These are phyloP conservation scores for Hemileccinum impolitum DNA, from an alignment of 768 basidiomycete species.

Conservation along the genomic window DNA sequence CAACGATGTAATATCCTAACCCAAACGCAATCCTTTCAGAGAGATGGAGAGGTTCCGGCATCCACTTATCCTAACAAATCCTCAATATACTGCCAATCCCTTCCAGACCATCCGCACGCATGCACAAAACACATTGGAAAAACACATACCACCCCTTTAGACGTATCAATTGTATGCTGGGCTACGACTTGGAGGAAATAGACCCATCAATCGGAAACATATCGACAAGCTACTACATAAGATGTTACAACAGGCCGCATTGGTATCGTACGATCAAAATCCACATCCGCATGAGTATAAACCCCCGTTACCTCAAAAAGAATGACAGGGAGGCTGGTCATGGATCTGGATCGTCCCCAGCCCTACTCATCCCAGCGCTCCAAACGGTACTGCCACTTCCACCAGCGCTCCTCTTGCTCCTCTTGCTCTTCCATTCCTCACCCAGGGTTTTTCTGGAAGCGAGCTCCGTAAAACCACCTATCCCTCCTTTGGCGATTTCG, in stretches of 20 bases:
- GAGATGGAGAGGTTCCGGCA: conserved; percentile 65
- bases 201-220: not conserved
- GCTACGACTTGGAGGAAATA: not conserved
- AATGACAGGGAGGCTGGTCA: conserved; percentile 13
- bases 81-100: conserved; percentile 64
- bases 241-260: conserved; percentile 13
- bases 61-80: conserved; percentile 64
- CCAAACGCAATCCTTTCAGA: conserved; percentile 34
- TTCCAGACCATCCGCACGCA: conserved; percentile 79
- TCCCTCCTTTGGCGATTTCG: conserved; percentile 71
- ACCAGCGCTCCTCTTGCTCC: conserved; percentile 47
- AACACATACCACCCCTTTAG: conserved; percentile 33
- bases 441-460: conserved; percentile 40
- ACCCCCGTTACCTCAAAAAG: conserved; percentile 5
- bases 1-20: not conserved
- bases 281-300: conserved; percentile 16
- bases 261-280: conserved; percentile 21
- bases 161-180: not conserved
- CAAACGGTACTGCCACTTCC: conserved; percentile 80
- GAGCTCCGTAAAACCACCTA: conserved; percentile 80
- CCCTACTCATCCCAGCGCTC: conserved; percentile 79
- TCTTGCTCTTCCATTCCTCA: conserved; percentile 55
- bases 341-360: conserved; percentile 44
- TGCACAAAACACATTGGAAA: conserved; percentile 72
- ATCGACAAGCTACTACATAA: conserved; percentile 24